A percentile compares a stretch with the other conserved stretches of the same genome.
These are phyloP conservation scores for Myrica gale DNA, from an alignment of 306 rosid genomes.

Conservation along the genomic window DNA sequence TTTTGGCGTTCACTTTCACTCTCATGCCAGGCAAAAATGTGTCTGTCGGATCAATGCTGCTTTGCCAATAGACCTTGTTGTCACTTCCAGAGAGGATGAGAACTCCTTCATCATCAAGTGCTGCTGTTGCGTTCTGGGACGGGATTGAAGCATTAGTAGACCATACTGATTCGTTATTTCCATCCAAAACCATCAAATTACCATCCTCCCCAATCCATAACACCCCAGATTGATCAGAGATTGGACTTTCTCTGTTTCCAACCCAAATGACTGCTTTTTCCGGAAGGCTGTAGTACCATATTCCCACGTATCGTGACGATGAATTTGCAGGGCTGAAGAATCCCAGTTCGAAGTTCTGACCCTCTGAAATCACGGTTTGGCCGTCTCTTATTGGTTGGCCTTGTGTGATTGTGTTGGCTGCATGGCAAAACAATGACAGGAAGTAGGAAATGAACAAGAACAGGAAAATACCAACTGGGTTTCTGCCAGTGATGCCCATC, in stretches of 20 bases:
- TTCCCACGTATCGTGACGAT: slow-evolving; percentile 57
- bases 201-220: slow-evolving; percentile 46
- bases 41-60: slow-evolving; percentile 62
- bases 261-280: slow-evolving; percentile 47
- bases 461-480: slow-evolving; percentile 3
- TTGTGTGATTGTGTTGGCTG: slow-evolving; percentile 34
- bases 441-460: slow-evolving; percentile 21
- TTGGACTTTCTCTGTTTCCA: slow-evolving; percentile 62
- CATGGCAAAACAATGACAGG: slow-evolving; percentile 32
- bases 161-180: slow-evolving; percentile 38
- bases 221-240: slow-evolving; percentile 41
- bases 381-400: slow-evolving; percentile 36
- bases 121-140: slow-evolving; percentile 21
- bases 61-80: slow-evolving; percentile 41
- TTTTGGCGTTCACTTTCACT: slow-evolving; percentile 29
- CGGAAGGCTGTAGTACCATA: slow-evolving; percentile 50
- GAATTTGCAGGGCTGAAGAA: slow-evolving; percentile 53
- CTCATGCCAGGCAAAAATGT: slow-evolving; percentile 69
- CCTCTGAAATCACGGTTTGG: slow-evolving; percentile 36
- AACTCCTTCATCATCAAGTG: slow-evolving; percentile 43
- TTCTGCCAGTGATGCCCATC: slow-evolving; percentile 25
- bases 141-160: slow-evolving; percentile 34
- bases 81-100: slow-evolving; percentile 37
- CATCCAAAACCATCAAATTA: slow-evolving; percentile 45
- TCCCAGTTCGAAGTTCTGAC: slow-evolving; percentile 48